Base-by-base conservation (phyloP, 768 basidiomycete species). In the Mycena latifolia region DNA sequence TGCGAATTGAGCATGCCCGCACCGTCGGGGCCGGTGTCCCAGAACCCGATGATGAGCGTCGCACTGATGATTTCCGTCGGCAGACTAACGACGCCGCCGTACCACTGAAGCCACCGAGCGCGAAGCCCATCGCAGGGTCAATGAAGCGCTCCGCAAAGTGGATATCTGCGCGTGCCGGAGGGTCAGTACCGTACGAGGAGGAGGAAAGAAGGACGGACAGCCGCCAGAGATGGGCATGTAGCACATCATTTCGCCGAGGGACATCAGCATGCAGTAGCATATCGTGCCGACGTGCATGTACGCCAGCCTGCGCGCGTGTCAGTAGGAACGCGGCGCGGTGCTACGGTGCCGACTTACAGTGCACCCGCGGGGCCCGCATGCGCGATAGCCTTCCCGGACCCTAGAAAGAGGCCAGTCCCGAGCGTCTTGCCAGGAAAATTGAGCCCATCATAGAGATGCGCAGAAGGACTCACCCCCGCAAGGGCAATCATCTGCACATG, bases 381-480 rank as follows among this genome's bases (percentile, higher is more conserved):
- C 0, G 81, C 78, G 25, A 89, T 79, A 17, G 82, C 79, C 41
- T 74, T 77, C 1, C 85, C 88, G 4, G 85, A 82, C 7, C 86
- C 84, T 17, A 89, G 74, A 74, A 89, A 88, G 5, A 89, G 77
- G 54, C 88, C 87, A 2, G 86, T 87, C 20, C 87, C 86, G 58
- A 85, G 84, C 68, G 78, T 81, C 79, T 56, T 76, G 74, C 11
- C 76, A 12, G 12, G 67, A 35, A 74, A 75, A 77, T 76, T n/a
- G n/a, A n/a, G n/a, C n/a, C n/a, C 3, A 77, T 75, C 52, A 78
- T 24, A 7, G 28, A 27, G 22, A 24, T 17, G 14, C 1, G 25
- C 18, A 28, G 39, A 14, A 20, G 24, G 17, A 22, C 65, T 11
- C 15, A 61, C 65, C 18, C 65, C 65, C 5, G 65, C 66, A 3